These are phyloP conservation scores for Boletus eberwhitei DNA, from an alignment of 768 basidiomycete genomes.

Conservation along the genomic window DNA sequence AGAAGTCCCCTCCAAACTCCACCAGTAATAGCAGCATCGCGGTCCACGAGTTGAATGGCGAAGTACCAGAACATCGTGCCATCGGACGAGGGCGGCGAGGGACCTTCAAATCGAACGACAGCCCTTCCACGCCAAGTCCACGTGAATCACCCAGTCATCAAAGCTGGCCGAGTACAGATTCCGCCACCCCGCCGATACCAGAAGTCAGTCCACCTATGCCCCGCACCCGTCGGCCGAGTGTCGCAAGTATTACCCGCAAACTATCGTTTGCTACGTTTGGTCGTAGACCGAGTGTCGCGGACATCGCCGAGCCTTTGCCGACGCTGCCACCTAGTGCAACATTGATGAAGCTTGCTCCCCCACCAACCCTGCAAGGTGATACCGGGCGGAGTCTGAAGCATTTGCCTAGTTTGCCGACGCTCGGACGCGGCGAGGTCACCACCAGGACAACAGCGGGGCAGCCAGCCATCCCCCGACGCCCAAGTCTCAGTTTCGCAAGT, in stretches of 20 bases:
- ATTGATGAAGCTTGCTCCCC: conserved; percentile 16
- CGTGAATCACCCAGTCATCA: conserved; percentile 16
- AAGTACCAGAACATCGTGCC: neutral
- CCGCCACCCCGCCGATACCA: conserved; percentile 3
- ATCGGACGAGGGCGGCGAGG: conserved; percentile 7
- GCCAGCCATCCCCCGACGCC: conserved; percentile 9
- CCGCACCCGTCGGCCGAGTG: conserved; percentile 23
- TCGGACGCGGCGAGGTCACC: conserved; percentile 6
- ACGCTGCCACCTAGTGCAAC: conserved; percentile 15
- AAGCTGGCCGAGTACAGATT: conserved; percentile 23
- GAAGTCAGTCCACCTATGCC: conserved; percentile 7
- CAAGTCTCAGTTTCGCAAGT: conserved; percentile 11
- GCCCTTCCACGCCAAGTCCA: conserved; percentile 23
- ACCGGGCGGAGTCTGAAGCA: conserved; percentile 17
- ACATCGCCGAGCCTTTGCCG: conserved; percentile 20
- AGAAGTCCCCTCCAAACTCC: conserved; percentile 18
- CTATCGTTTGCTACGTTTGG: conserved; percentile 29
- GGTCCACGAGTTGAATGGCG: conserved; percentile 11
- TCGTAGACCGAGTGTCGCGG: conserved; percentile 24
- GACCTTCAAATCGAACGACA: conserved; percentile 7
- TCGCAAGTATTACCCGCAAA: conserved; percentile 32
- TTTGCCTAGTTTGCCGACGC: conserved; percentile 24
- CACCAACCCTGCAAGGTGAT: conserved; percentile 12
- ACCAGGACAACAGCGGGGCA: neutral
- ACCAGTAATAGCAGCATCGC: conserved; percentile 8